Base-by-base conservation (phyloP, 768 basidiomycete genomes). In the Leucocoprinus leucothites region DNA sequence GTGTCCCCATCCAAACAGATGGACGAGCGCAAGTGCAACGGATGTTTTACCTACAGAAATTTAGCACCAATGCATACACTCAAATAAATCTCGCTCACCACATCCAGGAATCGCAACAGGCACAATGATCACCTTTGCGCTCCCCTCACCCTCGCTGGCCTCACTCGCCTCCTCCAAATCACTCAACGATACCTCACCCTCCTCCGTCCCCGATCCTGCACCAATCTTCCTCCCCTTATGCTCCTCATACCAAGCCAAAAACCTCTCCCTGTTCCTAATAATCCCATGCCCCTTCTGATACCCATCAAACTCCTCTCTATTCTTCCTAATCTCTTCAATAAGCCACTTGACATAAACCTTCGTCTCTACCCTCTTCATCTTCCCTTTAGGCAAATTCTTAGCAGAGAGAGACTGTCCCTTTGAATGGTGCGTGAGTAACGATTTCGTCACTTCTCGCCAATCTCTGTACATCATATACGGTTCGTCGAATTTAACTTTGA, bases 401-500 rank as follows among this genome's bases (percentile, higher is more conserved):
- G 70, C 64, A 14, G 57, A 58, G 57, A 69, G 49, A 19, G 66
- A 65, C 31, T 34, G 31, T 34, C 3, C 63, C 68, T 40, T 75
- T 70, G 42, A 71, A 60, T 34, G 31, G 5, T 34, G 31, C 6
- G 72, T 63, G 8, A 94, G 74, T n/a, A 96, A 74, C 9, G 67
- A 70, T 67, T 91, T 91, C 5, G 97, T 98, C 50, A 95, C 78
- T 70, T 98, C 96, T 53, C 96, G 81, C 94, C 94, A 98, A 66
- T 95, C 91, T 53, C 97, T 87, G 71, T 97, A 98, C 85, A 96
- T 95, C 81, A 98, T 86, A 67, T 99, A 99, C 2, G 96, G 96
- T 65, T 98, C 93, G 69, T 98, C 94, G 69, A 98, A 98, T 68
- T 99, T 99, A 74, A 98, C 80, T 67, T 99, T 99, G 85, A 97